A percentile compares a stretch with the other conserved stretches of the same genome.
Conservation (phyloP, 768 basidiomycete genomes). For the Lyophyllum semitale region DNA sequence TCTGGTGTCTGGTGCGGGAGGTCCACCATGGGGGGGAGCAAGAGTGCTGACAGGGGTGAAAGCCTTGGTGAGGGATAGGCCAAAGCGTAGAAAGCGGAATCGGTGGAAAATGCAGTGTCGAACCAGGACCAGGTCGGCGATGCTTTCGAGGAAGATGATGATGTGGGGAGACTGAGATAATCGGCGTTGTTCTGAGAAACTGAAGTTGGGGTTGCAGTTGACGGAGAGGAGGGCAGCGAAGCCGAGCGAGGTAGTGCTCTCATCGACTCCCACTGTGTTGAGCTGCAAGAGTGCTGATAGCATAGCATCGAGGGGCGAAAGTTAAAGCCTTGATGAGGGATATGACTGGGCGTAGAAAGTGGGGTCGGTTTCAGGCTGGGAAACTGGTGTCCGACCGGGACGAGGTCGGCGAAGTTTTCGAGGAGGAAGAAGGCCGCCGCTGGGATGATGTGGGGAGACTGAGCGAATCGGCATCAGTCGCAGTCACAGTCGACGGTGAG, state of each 20-base stretch:
- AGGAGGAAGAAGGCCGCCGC: background rate
- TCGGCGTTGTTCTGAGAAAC: background rate
- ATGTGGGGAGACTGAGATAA: background rate
- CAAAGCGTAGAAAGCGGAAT: too few relatives aligned
- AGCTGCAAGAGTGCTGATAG: too few relatives aligned
- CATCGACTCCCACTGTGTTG: too few relatives aligned
- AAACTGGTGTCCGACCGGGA: background rate
- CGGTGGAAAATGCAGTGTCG: background rate
- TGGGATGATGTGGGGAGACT: background rate
- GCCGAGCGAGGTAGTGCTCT: background rate
- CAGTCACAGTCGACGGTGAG: too few relatives aligned
- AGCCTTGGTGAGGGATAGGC: too few relatives aligned
- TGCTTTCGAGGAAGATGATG: background rate
- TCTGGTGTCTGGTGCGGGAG: too few relatives aligned
- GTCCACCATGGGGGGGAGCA: background rate
- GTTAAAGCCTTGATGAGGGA: too few relatives aligned
- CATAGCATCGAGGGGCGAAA: background rate
- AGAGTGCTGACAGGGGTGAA: too few relatives aligned
- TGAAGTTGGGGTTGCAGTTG: too few relatives aligned
- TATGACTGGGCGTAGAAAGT: background rate
- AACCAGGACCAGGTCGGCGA: slow-evolving; percentile 1
- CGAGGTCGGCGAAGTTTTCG: background rate
- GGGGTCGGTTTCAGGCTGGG: background rate
- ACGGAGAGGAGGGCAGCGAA: too few relatives aligned
- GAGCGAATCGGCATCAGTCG: background rate